Evolutionary conservation across 768 basidiomycete species (phyloP).

Genomic region (Cystobasidium onofrii): DNA sequence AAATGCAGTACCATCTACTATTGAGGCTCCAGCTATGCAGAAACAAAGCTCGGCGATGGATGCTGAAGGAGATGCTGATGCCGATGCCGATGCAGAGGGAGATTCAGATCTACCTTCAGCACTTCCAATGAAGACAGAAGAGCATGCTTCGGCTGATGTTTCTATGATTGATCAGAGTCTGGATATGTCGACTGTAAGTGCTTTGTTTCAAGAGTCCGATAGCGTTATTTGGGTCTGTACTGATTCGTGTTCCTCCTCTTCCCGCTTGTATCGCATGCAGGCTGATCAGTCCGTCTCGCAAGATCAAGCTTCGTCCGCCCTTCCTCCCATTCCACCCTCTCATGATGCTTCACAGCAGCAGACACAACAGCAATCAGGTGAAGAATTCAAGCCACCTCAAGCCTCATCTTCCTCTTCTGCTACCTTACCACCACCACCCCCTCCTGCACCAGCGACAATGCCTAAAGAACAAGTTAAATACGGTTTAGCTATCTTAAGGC

Average conservation of each 20-base stretch:
- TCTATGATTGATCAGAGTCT: constrained; percentile 27
- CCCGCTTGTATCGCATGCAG: no score
- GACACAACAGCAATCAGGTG: background rate
- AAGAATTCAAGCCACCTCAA: constrained; percentile 5
- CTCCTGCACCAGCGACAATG: constrained; percentile 43
- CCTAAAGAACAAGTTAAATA: constrained; percentile 69
- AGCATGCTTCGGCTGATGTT: background rate
- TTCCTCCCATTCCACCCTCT: background rate
- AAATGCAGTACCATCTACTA: background rate
- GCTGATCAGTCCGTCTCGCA: background rate
- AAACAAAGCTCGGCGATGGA: background rate
- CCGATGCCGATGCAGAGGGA: background rate
- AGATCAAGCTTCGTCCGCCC: background rate
- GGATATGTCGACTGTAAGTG: background rate
- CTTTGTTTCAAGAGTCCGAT: no score
- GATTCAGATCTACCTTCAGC: background rate
- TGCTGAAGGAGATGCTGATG: background rate
- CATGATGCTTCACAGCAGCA: background rate
- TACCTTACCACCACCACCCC: background rate
- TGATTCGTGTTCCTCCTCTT: no score
- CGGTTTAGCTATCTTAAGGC: constrained; percentile 64
- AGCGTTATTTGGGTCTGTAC: no score
- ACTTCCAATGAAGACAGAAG: background rate
- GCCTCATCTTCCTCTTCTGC: background rate
- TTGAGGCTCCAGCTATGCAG: background rate